phyloP scores from a whole-genome alignment of 2,329 filamentous ascomycete genomes.

The Leptographium procerum region DNA sequence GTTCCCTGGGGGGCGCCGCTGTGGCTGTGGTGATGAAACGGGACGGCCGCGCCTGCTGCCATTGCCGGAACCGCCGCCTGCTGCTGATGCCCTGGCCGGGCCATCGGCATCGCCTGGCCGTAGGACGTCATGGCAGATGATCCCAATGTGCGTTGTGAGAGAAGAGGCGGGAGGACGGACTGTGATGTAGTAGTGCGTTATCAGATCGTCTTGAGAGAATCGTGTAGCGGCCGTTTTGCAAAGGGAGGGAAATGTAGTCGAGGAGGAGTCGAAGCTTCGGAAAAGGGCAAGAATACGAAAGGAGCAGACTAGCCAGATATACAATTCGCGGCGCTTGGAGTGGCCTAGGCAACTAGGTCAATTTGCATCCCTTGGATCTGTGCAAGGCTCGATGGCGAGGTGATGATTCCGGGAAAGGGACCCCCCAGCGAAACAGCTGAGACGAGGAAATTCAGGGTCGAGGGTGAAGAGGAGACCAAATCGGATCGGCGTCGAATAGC shows the following conservation, averaged over 20 bases:
- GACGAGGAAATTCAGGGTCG: neutral
- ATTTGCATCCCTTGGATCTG: neutral
- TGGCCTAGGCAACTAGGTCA: neutral
- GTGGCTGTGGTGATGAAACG: slow-evolving; percentile 12
- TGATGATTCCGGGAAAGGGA: neutral
- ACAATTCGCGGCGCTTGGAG: neutral
- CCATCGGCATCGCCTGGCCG: slow-evolving; percentile 9
- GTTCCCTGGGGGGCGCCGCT: slow-evolving; percentile 59
- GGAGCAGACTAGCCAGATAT: neutral
- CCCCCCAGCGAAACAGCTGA: neutral
- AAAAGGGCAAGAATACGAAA: neutral
- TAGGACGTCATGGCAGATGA: slow-evolving; percentile 9
- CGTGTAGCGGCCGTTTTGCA: too few species aligned
- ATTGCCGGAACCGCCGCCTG: slow-evolving; percentile 9
- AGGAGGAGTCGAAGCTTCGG: neutral
- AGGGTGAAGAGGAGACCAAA: neutral
- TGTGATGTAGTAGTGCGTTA: too few species aligned
- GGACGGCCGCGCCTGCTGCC: slow-evolving; percentile 19
- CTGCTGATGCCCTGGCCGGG: slow-evolving; percentile 4
- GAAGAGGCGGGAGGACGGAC: neutral
- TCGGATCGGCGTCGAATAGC: neutral
- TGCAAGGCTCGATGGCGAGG: neutral
- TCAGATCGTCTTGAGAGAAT: neutral
- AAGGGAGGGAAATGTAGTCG: neutral
- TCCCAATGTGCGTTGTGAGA: too few species aligned